These are phyloP conservation scores for Kodamaea fungicola DNA, from an alignment of 1,139 yeast species.

Conservation along the genomic window DNA sequence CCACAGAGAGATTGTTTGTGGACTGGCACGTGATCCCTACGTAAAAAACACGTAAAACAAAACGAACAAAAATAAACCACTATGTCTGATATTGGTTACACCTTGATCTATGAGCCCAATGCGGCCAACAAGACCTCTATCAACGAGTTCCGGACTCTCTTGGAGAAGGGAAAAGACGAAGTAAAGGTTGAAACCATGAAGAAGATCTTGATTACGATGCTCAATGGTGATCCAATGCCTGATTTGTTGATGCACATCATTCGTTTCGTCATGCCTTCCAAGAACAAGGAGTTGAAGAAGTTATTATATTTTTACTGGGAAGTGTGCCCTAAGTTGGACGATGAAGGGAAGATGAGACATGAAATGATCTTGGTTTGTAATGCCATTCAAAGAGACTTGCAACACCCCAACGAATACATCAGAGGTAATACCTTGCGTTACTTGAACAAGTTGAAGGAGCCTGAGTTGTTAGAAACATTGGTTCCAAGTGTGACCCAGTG, in stretches of 20 bases:
- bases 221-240: conserved; percentile 94
- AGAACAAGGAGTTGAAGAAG: conserved; percentile 85
- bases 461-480: conserved; percentile 91
- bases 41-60: not conserved
- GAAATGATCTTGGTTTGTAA: conserved; percentile 99
- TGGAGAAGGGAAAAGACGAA: conserved; percentile 90
- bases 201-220: conserved; percentile 76
- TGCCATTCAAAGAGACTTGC: conserved; percentile 95
- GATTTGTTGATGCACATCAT: conserved; percentile 95
- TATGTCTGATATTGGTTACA: conserved; percentile 59
- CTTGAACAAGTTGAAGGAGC: conserved; percentile 84
- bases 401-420: conserved; percentile 96
- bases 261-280: conserved; percentile 95
- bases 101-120: conserved; percentile 72
- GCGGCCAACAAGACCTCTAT: conserved; percentile 69
- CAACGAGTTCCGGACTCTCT: conserved; percentile 70
- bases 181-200: conserved; percentile 89
- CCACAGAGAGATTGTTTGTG: too few relatives aligned
- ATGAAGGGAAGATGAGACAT: conserved; percentile 88
- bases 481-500: conserved; percentile 91
- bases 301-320: conserved; percentile 97
- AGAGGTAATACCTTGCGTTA: conserved; percentile 94
- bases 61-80: conserved; percentile 1
- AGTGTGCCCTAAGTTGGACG: conserved; percentile 87
- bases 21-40: not conserved